Conservation (phyloP, 371 early-diverging fungal species). For the Entomophthora muscae region DNA sequence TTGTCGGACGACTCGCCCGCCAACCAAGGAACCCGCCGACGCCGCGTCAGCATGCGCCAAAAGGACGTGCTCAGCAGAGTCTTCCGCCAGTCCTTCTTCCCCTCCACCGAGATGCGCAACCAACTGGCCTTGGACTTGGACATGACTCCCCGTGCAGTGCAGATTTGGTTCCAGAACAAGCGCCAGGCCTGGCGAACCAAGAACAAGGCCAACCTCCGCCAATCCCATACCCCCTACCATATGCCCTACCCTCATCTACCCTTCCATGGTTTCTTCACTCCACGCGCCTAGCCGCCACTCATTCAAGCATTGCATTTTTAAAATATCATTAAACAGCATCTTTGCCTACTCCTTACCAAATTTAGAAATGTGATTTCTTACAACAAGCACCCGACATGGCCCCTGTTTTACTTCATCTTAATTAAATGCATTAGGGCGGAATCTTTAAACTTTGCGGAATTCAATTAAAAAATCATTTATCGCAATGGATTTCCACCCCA, state of each 20-base stretch:
- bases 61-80: conserved; percentile 29
- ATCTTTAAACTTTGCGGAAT: too few relatives aligned
- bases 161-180: conserved; percentile 93
- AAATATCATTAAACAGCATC: too few relatives aligned
- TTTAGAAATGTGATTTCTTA: too few relatives aligned
- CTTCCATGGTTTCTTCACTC: background rate
- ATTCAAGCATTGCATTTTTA: background rate
- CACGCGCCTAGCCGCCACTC: background rate
- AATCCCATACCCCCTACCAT: background rate
- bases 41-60: conserved; percentile 27
- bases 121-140: conserved; percentile 65
- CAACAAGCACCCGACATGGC: too few relatives aligned
- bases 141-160: conserved; percentile 75
- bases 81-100: conserved; percentile 17
- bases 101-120: conserved; percentile 57
- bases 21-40: background rate
- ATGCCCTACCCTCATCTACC: background rate
- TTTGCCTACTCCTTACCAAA: too few relatives aligned
- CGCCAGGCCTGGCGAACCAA: conserved; percentile 24
- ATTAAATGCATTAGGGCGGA: too few relatives aligned
- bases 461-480: too few relatives aligned
- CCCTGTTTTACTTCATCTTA: too few relatives aligned
- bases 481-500: too few relatives aligned
- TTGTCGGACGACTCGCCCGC: background rate
- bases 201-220: background rate